Evolutionary conservation across 495 filamentous ascomycete genomes (phyloP).

Genomic region (Opeltia flavorubescens): DNA sequence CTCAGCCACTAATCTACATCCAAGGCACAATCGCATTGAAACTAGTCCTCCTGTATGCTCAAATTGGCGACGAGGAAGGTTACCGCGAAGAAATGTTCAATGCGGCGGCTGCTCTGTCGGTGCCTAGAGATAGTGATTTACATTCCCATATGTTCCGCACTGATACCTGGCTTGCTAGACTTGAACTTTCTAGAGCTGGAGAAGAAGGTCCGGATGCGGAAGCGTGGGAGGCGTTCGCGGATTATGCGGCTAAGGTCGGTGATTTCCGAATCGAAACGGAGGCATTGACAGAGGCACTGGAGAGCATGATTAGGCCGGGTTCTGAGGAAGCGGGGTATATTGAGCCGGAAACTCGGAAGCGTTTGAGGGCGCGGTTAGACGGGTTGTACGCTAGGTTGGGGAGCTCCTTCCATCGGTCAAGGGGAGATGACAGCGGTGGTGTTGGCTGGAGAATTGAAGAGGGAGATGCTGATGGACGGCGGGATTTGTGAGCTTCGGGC

Average conservation of each 20-base stretch:
- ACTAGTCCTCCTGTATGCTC: not conserved
- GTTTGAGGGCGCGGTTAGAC: not conserved
- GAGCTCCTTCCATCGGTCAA: not conserved
- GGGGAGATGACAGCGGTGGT: too few relatives aligned
- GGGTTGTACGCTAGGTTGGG: not conserved
- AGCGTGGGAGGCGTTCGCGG: not conserved
- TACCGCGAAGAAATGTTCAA: slow-evolving; percentile 1
- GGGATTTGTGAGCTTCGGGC: too few relatives aligned
- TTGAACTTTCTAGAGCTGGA: not conserved
- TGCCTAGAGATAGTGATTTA: not conserved
- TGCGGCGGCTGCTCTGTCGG: not conserved
- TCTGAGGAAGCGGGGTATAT: not conserved
- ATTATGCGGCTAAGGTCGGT: not conserved
- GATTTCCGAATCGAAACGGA: not conserved
- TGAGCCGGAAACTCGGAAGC: not conserved
- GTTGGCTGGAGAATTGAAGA: too few relatives aligned
- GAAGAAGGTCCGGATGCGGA: not conserved
- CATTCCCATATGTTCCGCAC: not conserved
- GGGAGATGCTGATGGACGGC: too few relatives aligned
- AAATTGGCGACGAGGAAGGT: not conserved
- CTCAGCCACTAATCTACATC: not conserved
- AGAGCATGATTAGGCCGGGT: not conserved
- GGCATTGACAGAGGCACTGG: not conserved
- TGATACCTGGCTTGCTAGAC: not conserved
- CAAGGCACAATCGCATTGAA: not conserved